Evolutionary conservation across 2,329 filamentous ascomycete species (phyloP), one percentile per base, ranked within the genome.

Genomic region (Aurifilum marmelostoma): DNA sequence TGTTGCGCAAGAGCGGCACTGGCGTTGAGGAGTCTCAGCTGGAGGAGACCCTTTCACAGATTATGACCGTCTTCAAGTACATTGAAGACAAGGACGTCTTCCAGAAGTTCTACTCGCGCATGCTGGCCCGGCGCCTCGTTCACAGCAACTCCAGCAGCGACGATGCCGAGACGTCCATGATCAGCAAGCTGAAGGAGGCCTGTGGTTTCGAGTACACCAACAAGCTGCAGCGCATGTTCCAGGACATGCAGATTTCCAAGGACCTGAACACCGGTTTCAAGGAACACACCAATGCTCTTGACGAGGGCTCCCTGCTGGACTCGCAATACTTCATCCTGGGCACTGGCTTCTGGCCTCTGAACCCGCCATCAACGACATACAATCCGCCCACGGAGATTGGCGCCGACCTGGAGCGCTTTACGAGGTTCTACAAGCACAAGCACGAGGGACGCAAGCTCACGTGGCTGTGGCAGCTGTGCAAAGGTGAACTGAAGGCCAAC

Each of bases 41-140:
- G 75, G 96, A 99, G 81, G 91, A 91, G 73, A 91, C 93, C 41
- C 84, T 98, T 39, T 89, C 89, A 27, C 93, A 97, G 79, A 96
- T 99, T 75, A 99, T 99, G 96, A 97, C 95, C 1, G 93, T 99
- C 67, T 99, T 99, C 88, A 98, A 98, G 83, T 99, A 99, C 81
- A 98, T 99, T 72, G 96, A 99, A 79, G 97, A 99, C 82, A 99
- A 99, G 85, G 96, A 99, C 77, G 97, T 99, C 6, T 99, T 99
- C 87, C 96, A 98, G 80, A 99, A 98, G 80, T 99, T 97, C 82
- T 99, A 99, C 82, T 97, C 95, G 1, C 92, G 94, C 72, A 97
- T 97, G 91, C 84, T 99, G 75, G 96, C 96, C 63, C 93, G 97
- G 79, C 93, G 96, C 75, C 83, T 99, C 67, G 96, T 99, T 24